Conservation (phyloP, 768 basidiomycete species). For the Auriculariales sp. region DNA sequence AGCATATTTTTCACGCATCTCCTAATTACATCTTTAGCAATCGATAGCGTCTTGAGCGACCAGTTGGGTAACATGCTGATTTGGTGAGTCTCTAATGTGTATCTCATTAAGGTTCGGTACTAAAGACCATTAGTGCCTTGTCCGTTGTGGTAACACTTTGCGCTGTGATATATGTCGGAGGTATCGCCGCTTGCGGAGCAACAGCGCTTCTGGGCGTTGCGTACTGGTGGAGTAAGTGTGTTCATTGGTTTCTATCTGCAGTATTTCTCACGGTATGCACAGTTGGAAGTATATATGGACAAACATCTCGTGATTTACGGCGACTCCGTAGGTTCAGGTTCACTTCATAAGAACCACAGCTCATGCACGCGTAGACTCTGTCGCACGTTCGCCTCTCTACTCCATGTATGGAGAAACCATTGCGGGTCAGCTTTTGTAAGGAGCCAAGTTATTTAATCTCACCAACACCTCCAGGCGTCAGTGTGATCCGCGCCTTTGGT, state of each 20-base stretch:
- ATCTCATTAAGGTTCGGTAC: not conserved
- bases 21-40: too few relatives aligned
- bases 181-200: constrained; percentile 54
- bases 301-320: constrained; percentile 53
- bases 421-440: too few relatives aligned
- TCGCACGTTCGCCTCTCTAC: constrained; percentile 35
- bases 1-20: too few relatives aligned
- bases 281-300: constrained; percentile 46
- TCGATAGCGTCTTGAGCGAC: constrained; percentile 73
- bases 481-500: constrained; percentile 68
- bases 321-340: too few relatives aligned
- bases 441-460: too few relatives aligned
- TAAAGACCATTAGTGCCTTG: constrained; percentile 20
- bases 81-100: constrained; percentile 26
- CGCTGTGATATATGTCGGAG: constrained; percentile 68
- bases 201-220: constrained; percentile 38
- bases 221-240: too few relatives aligned
- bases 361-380: too few relatives aligned
- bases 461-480: too few relatives aligned
- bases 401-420: constrained; percentile 41
- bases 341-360: too few relatives aligned
- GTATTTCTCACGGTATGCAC: too few relatives aligned
- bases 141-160: constrained; percentile 55
- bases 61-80: constrained; percentile 71
- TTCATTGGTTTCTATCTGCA: too few relatives aligned